Evolutionary conservation across 78 protist genomes (phyloP).

Genomic region (Ministeria vibrans): DNA sequence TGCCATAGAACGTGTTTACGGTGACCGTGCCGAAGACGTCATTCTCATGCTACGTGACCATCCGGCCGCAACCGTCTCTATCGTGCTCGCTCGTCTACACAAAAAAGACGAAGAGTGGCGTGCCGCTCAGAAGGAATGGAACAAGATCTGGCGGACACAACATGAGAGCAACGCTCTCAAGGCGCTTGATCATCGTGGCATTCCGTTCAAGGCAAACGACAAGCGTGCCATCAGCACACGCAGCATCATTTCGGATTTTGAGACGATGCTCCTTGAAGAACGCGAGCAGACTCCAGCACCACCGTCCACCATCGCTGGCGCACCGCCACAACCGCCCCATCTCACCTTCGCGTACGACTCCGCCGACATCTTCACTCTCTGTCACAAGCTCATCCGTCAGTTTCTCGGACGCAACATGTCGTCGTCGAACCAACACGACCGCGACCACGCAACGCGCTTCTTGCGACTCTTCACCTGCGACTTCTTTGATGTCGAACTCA

Average conservation of each 20-base stretch:
- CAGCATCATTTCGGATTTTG: background rate
- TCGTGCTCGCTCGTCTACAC: constrained; percentile 60
- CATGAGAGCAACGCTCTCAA: constrained; percentile 62
- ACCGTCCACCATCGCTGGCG: too few species aligned
- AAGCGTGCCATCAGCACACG: constrained; percentile 10
- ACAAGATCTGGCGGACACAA: constrained; percentile 73
- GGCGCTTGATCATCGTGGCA: constrained; percentile 62
- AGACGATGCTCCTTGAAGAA: background rate
- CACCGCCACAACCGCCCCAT: too few species aligned
- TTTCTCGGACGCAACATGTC: too few species aligned
- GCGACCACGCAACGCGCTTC: too few species aligned
- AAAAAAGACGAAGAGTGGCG: constrained; percentile 59
- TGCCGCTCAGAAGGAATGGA: constrained; percentile 58
- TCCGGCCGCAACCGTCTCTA: constrained; percentile 63
- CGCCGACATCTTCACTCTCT: too few species aligned
- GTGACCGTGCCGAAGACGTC: constrained; percentile 23
- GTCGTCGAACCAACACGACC: too few species aligned
- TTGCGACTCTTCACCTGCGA: too few species aligned
- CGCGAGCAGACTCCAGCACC: too few species aligned
- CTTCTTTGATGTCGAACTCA: too few species aligned
- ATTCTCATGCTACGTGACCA: constrained; percentile 35
- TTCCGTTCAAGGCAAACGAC: constrained; percentile 51
- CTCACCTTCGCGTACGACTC: too few species aligned
- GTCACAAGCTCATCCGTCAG: too few species aligned
- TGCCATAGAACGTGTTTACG: constrained; percentile 33